These are phyloP conservation scores for Phytophthora rubi DNA, from an alignment of 352 stramenopile genomes.

Conservation along the genomic window DNA sequence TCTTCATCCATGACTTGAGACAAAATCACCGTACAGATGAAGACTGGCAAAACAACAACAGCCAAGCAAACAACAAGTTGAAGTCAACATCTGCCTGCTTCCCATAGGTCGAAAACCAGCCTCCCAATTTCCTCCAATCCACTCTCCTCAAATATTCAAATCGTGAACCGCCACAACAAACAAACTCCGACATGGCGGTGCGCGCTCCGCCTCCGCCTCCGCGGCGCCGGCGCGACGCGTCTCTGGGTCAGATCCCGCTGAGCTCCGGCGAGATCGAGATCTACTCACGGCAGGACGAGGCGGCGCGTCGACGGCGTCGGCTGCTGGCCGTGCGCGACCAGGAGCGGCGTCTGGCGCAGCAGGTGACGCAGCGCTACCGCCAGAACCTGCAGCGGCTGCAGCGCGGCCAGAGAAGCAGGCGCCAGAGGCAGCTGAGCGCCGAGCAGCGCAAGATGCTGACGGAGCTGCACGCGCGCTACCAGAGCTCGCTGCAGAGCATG, in stretches of 20 bases:
- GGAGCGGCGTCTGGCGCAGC: slow-evolving; percentile 64
- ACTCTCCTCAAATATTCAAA: background rate
- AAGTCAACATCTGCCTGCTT: too few species aligned
- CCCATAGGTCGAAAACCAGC: background rate
- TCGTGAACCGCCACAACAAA: background rate
- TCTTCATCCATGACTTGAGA: too few species aligned
- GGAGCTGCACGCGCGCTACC: slow-evolving; percentile 57
- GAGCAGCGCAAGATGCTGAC: slow-evolving; percentile 53
- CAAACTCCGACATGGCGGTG: slow-evolving; percentile 5
- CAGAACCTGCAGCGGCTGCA: slow-evolving; percentile 67
- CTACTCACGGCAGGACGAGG: slow-evolving; percentile 62
- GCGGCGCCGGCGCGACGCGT: slow-evolving; percentile 8
- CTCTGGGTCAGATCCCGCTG: slow-evolving; percentile 61
- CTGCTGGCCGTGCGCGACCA: slow-evolving; percentile 66
- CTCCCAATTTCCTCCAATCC: too few species aligned
- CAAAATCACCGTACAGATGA: too few species aligned
- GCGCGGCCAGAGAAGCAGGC: slow-evolving; percentile 35
- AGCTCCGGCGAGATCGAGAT: slow-evolving; percentile 70
- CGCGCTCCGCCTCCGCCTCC: background rate
- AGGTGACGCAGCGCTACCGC: slow-evolving; percentile 77
- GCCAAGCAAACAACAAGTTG: too few species aligned
- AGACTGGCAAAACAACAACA: too few species aligned
- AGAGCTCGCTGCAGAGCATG: slow-evolving; percentile 65
- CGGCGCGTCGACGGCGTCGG: slow-evolving; percentile 49
- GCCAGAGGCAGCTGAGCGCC: slow-evolving; percentile 32